Percentiles rank a stretch among this genome's conserved stretches.
phyloP scores from a whole-genome alignment of 495 filamentous ascomycete species.

The Peziza echinospora region DNA sequence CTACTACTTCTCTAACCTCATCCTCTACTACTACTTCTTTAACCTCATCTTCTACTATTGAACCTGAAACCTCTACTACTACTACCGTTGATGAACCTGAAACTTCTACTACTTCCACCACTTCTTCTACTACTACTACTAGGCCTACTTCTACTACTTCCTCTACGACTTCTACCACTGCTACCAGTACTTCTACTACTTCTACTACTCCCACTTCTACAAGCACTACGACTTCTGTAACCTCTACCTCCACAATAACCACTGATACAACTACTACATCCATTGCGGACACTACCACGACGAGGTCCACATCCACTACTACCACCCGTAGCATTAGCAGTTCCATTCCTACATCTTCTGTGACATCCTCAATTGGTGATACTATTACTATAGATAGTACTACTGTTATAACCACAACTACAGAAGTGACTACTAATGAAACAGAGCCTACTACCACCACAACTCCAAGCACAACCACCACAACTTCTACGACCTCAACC shows the following conservation, averaged over 20 bases:
- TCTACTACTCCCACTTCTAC: neutral
- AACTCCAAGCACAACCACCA: neutral
- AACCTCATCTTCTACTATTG: neutral
- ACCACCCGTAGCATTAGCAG: too few relatives aligned
- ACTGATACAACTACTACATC: neutral
- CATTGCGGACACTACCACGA: neutral
- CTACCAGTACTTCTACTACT: neutral
- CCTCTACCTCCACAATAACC: neutral
- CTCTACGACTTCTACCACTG: neutral
- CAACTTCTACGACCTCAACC: neutral
- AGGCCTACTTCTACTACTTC: neutral
- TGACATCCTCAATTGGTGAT: too few relatives aligned
- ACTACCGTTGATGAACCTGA: neutral
- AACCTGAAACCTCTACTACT: neutral
- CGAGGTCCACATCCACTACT: too few relatives aligned
- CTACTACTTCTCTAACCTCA: constrained; percentile 1
- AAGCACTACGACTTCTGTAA: neutral
- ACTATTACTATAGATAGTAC: too few relatives aligned
- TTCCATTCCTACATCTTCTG: too few relatives aligned
- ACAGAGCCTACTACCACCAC: too few relatives aligned
- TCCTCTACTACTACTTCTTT: neutral
- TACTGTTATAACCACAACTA: too few relatives aligned
- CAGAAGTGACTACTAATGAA: too few relatives aligned
- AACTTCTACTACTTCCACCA: neutral
- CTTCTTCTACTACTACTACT: neutral